Evolutionary conservation across 2,329 filamentous ascomycete species (phyloP).

Genomic region (Pestalotiopsis sp.): DNA sequence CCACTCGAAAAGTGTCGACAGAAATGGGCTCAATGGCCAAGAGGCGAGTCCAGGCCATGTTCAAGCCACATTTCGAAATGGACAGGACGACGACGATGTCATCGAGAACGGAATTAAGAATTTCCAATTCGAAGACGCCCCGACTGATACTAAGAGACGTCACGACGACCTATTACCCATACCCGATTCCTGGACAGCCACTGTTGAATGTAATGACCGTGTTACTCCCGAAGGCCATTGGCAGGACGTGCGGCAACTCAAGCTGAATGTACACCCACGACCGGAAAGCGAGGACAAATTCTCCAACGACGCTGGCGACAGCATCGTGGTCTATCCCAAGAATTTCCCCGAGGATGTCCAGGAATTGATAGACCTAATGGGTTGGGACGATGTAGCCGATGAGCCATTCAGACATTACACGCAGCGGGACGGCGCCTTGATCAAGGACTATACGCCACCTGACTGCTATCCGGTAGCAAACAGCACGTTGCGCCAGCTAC

Average conservation of each 20-base stretch:
- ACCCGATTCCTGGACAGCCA: constrained; percentile 57
- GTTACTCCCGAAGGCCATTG: constrained; percentile 80
- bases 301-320: constrained; percentile 70
- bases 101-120: constrained; percentile 37
- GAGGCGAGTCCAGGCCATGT: constrained; percentile 32
- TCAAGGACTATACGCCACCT: constrained; percentile 23
- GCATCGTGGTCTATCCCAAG: constrained; percentile 81
- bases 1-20: not conserved
- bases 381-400: constrained; percentile 77
- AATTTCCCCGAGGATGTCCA: constrained; percentile 85
- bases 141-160: constrained; percentile 23
- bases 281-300: not conserved
- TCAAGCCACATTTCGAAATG: constrained; percentile 21
- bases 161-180: constrained; percentile 54
- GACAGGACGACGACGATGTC: constrained; percentile 32
- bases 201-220: constrained; percentile 67
- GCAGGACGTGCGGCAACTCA: constrained; percentile 90
- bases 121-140: constrained; percentile 31
- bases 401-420: constrained; percentile 51
- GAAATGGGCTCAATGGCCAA: constrained; percentile 21
- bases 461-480: constrained; percentile 39
- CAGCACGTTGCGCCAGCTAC: constrained; percentile 72
- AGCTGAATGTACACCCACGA: constrained; percentile 50
- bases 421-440: constrained; percentile 16
- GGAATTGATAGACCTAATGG: constrained; percentile 76